Base-by-base conservation (phyloP, 2,329 filamentous ascomycete genomes). In the Blastomyces percursus region DNA sequence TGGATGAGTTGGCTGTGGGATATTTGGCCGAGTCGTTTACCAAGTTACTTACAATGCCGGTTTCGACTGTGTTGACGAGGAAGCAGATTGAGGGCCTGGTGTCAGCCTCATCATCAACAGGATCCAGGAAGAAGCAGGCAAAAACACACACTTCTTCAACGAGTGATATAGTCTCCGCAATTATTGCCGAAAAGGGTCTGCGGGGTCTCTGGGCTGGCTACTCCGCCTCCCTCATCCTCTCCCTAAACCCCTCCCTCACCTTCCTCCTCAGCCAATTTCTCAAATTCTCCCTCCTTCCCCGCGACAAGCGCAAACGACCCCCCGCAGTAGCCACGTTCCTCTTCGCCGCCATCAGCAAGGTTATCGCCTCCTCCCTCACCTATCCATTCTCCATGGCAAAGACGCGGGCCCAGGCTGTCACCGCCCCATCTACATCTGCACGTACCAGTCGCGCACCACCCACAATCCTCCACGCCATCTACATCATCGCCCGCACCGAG, bases 351-450 rank as follows among this genome's bases (percentile, higher is more conserved):
- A 71, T 87, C 32, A 91, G 88, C 74, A 96, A 96, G 76, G 86
- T 86, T 0, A 77, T 87, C 30, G 91, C 91, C 0, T 90, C 86
- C 8, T 82, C 84, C 0, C 77, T 91, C 63, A 96, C 89, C 0
- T 96, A 96, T 71, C 92, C 92, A 0, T 87, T 96, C 73, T 89
- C 89, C 62, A 85, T 91, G 38, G 90, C 90, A n/a, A 93, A 93
- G 76, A 85, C 89, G 1, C 81, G 90, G 32, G 82, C 90, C 2
- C 90, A 95, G 72, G 83, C 88, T 30, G 83, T 88, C 32, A 69
- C 67, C 1, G 74, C 72, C 32, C 74, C 71, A 52, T 72, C 75
- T 61, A 74, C 71, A 52, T 73, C 75, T 61, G 62, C 69, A 32
- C 64, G 72, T 38, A 63, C 51, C 55, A 66, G 65, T 32, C 40